These are phyloP conservation scores for Hypoxylon rubiginosum DNA, from an alignment of 2,329 filamentous ascomycete species.

Conservation along the genomic window DNA sequence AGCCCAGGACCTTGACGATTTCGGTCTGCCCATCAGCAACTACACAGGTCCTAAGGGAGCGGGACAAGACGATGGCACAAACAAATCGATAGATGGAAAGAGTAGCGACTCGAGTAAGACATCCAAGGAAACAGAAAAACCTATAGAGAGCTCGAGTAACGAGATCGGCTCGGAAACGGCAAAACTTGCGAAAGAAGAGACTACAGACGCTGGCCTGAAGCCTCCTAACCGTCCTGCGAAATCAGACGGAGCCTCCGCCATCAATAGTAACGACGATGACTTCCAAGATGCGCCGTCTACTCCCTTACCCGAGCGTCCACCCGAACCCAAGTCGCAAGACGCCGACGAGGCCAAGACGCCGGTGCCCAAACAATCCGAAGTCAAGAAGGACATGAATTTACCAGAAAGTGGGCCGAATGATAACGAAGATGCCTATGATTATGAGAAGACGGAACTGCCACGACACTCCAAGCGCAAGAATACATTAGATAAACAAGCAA, in stretches of 20 bases:
- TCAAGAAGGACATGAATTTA: conserved; percentile 14
- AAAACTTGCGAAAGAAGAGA: conserved; percentile 17
- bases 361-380: conserved; percentile 38
- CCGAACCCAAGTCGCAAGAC: conserved; percentile 20
- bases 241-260: conserved; percentile 41
- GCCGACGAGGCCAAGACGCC: conserved; percentile 47
- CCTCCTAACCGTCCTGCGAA: conserved; percentile 37
- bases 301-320: conserved; percentile 40
- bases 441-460: conserved; percentile 22
- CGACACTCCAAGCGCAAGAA: conserved; percentile 36
- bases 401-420: conserved; percentile 24
- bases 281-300: conserved; percentile 56
- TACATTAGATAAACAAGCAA: conserved; percentile 44
- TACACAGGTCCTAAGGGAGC: conserved; percentile 53
- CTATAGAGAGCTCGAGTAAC: conserved; percentile 25
- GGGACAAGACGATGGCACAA: conserved; percentile 24
- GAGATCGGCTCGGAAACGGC: neutral
- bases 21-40: conserved; percentile 75
- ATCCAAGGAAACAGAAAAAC: conserved; percentile 22
- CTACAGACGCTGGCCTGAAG: conserved; percentile 33
- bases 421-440: conserved; percentile 16
- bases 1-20: conserved; percentile 73
- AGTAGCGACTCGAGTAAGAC: conserved; percentile 5
- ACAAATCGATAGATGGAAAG: conserved; percentile 24
- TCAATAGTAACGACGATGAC: conserved; percentile 57